phyloP scores from a whole-genome alignment of 2,329 filamentous ascomycete genomes.

The Aspergillus phoenicis region DNA sequence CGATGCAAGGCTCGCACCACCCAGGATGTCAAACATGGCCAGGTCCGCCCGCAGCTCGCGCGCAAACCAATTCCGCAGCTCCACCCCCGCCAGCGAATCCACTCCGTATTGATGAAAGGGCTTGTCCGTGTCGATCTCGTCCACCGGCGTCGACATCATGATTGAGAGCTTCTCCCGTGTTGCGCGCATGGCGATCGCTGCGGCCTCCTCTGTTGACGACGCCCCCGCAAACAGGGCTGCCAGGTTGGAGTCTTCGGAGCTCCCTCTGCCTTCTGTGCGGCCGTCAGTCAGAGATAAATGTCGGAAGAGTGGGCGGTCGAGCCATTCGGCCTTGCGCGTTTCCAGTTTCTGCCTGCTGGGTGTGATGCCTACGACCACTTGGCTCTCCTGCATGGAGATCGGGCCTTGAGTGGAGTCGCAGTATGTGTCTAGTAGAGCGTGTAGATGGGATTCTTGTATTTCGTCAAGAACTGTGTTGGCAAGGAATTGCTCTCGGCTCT shows the following conservation, averaged over 20 bases:
- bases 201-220: constrained; percentile 2
- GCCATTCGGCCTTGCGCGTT: constrained; percentile 9
- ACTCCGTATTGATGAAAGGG: constrained; percentile 31
- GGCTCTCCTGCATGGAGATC: neutral
- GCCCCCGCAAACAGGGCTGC: constrained; percentile 7
- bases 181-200: constrained; percentile 17
- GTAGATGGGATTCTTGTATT: constrained; percentile 24
- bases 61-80: constrained; percentile 11
- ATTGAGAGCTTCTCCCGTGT: constrained; percentile 35
- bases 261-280: neutral
- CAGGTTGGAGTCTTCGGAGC: neutral
- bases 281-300: neutral
- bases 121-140: constrained; percentile 33
- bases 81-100: constrained; percentile 12
- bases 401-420: constrained; percentile 4
- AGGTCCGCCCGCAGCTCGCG: constrained; percentile 10
- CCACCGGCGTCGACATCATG: constrained; percentile 36
- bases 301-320: constrained; percentile 7
- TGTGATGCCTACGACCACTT: constrained; percentile 11
- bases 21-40: constrained; percentile 14
- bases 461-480: constrained; percentile 12
- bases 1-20: constrained; percentile 6
- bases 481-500: neutral
- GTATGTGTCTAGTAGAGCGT: constrained; percentile 14
- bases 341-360: neutral